phyloP scores from a whole-genome alignment of 176 grass and related monocot genomes.

The Paspalum notatum region DNA sequence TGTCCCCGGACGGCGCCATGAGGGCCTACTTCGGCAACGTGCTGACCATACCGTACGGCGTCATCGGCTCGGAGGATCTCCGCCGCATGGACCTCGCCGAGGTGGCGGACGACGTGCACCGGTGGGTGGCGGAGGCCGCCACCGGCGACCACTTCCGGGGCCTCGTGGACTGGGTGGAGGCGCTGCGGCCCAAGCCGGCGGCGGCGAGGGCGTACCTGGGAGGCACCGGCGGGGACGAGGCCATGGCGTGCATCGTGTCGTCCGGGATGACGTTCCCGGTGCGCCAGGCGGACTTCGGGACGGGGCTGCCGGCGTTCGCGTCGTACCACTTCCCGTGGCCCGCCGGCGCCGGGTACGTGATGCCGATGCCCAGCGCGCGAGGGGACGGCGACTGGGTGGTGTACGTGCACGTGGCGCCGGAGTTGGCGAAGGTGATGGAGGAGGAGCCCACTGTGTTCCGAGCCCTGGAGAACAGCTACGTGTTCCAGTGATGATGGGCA shows the following conservation, averaged over 20 bases:
- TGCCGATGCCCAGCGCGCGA: slow-evolving; percentile 71
- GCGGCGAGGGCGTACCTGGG: slow-evolving; percentile 53
- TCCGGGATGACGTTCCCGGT: slow-evolving; percentile 58
- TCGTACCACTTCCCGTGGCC: slow-evolving; percentile 77
- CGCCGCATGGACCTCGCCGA: slow-evolving; percentile 41
- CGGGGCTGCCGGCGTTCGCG: slow-evolving; percentile 54
- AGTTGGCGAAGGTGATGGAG: slow-evolving; percentile 53
- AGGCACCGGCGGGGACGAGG: slow-evolving; percentile 13
- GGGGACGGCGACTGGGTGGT: slow-evolving; percentile 67
- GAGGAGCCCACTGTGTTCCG: slow-evolving; percentile 54
- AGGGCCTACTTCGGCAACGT: slow-evolving; percentile 69
- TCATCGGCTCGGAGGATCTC: slow-evolving; percentile 13
- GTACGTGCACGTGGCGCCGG: slow-evolving; percentile 53
- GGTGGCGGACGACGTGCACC: slow-evolving; percentile 57
- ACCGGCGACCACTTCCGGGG: slow-evolving; percentile 59
- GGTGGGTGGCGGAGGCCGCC: slow-evolving; percentile 51
- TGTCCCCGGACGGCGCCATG: slow-evolving; percentile 43
- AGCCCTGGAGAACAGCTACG: slow-evolving; percentile 46
- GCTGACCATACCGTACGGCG: slow-evolving; percentile 68
- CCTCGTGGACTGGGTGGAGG: slow-evolving; percentile 67
- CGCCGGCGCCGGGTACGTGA: slow-evolving; percentile 52
- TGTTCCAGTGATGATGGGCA: slow-evolving; percentile 26
- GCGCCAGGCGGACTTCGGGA: slow-evolving; percentile 55
- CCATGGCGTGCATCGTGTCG: slow-evolving; percentile 57
- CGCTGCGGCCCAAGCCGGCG: slow-evolving; percentile 43